These are phyloP conservation scores for Tetragonia tetragonoides DNA, from an alignment of 148 eudicot genomes.

Conservation along the genomic window DNA sequence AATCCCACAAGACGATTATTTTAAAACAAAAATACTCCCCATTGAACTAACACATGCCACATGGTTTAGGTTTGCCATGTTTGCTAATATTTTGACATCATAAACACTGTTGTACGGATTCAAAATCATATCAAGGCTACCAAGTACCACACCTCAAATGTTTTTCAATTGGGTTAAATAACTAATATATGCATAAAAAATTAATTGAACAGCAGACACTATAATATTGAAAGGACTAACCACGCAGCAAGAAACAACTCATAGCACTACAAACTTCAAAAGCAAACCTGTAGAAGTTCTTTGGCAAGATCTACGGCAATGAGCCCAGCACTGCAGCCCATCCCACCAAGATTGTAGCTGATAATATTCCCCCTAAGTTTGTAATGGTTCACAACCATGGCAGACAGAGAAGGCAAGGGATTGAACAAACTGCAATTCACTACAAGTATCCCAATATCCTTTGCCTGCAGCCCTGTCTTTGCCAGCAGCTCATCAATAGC, in stretches of 20 bases:
- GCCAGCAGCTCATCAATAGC: conserved; percentile 34
- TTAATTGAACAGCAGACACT: neutral
- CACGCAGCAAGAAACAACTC: neutral
- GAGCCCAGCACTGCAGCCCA: conserved; percentile 49
- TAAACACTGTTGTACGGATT: no score
- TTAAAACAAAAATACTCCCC: no score
- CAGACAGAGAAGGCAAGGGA: conserved; percentile 37
- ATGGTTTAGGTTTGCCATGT: no score
- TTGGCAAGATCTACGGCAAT: conserved; percentile 40
- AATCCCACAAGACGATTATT: no score
- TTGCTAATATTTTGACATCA: no score
- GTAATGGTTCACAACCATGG: conserved; percentile 41
- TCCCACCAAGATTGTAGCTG: conserved; percentile 42
- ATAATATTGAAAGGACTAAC: neutral
- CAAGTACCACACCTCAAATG: no score
- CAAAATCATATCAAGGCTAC: no score
- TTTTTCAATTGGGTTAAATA: no score
- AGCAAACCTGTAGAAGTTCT: conserved; percentile 35
- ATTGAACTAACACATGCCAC: no score
- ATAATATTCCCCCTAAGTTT: conserved; percentile 39
- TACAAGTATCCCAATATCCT: conserved; percentile 34
- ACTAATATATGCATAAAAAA: no score
- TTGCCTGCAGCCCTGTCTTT: conserved; percentile 25
- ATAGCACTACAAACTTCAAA: neutral
- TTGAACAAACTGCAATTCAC: conserved; percentile 45